Evolutionary conservation across 2,329 filamentous ascomycete genomes (phyloP).

Genomic region (Fusarium transvaalense): DNA sequence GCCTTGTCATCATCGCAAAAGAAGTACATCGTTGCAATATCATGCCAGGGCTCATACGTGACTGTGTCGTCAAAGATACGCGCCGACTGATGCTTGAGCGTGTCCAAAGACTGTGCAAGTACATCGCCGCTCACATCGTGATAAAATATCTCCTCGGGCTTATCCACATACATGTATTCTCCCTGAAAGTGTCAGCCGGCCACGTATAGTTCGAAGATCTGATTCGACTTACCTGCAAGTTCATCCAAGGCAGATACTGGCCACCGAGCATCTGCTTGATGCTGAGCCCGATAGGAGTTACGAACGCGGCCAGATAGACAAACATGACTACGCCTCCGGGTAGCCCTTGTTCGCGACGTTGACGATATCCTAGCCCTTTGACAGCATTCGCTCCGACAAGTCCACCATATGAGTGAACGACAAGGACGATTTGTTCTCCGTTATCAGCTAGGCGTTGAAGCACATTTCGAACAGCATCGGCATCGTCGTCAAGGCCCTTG

Average conservation of each 20-base stretch:
- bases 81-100: conserved; percentile 32
- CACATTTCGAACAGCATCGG: conserved; percentile 47
- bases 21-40: conserved; percentile 47
- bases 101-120: conserved; percentile 18
- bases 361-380: conserved; percentile 51
- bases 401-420: conserved; percentile 60
- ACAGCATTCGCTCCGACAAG: conserved; percentile 56
- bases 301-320: conserved; percentile 54
- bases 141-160: conserved; percentile 42
- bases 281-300: conserved; percentile 48
- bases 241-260: conserved; percentile 48
- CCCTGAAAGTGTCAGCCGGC: conserved; percentile 9
- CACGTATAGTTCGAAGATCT: accelerated
- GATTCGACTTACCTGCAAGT: conserved; percentile 33
- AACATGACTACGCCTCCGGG: conserved; percentile 55
- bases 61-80: conserved; percentile 40
- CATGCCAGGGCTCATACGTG: conserved; percentile 48
- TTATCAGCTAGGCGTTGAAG: conserved; percentile 50
- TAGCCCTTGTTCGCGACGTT: conserved; percentile 50
- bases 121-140: conserved; percentile 40
- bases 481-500: conserved; percentile 50
- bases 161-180: conserved; percentile 29
- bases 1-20: conserved; percentile 45
- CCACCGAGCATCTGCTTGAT: conserved; percentile 47
- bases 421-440: conserved; percentile 57